phyloP scores from a whole-genome alignment of 306 rosid genomes.

The Begonia masoniana region DNA sequence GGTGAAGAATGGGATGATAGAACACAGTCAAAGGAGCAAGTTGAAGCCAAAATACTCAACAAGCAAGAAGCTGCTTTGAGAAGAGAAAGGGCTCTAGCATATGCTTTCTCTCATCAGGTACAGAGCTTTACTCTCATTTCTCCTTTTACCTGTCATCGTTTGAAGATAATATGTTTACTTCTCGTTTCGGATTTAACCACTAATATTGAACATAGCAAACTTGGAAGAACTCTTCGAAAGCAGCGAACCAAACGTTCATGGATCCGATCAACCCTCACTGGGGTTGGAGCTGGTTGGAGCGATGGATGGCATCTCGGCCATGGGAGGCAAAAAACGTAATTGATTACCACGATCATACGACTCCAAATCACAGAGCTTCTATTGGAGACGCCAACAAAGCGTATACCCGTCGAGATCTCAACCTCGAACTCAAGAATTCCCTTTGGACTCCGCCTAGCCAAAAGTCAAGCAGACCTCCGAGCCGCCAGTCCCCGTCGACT shows the following conservation, averaged over 20 bases:
- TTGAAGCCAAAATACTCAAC: conserved; percentile 66
- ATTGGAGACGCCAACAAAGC: conserved; percentile 47
- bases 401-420: conserved; percentile 25
- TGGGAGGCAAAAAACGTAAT: conserved; percentile 47
- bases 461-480: conserved; percentile 22
- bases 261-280: conserved; percentile 83
- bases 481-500: conserved; percentile 26
- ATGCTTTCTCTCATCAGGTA: conserved; percentile 97
- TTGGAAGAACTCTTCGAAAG: conserved; percentile 49
- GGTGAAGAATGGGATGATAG: conserved; percentile 95
- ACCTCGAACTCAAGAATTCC: conserved; percentile 12
- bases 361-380: conserved; percentile 29
- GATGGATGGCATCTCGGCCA: conserved; percentile 89
- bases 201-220: conserved; percentile 26
- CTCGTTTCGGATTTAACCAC: background rate
- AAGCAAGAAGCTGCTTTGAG: conserved; percentile 85
- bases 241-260: conserved; percentile 45
- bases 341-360: conserved; percentile 20
- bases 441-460: conserved; percentile 15
- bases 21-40: conserved; percentile 81
- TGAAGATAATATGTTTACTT: background rate
- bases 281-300: conserved; percentile 98
- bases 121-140: background rate
- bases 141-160: background rate
- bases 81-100: conserved; percentile 94